Evolutionary conservation across 495 filamentous ascomycete species (phyloP).

Genomic region (Neurospora sp.): DNA sequence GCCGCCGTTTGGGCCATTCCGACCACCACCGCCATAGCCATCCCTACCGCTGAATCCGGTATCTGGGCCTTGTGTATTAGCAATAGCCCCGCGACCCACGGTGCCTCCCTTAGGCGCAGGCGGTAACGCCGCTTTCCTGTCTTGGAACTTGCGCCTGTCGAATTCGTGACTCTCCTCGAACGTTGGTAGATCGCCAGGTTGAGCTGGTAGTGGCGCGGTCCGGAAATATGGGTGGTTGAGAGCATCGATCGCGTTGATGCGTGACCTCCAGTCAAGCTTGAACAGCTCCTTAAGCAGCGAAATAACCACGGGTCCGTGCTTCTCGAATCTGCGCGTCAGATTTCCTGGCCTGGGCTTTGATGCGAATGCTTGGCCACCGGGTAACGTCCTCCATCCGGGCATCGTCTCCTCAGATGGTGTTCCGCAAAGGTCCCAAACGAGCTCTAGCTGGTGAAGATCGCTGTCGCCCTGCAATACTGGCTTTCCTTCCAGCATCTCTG

Average conservation of each 20-base stretch:
- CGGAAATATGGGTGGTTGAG: constrained; percentile 88
- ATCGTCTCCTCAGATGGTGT: constrained; percentile 85
- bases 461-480: constrained; percentile 86
- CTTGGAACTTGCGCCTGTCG: constrained; percentile 78
- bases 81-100: constrained; percentile 64
- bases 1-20: constrained; percentile 30
- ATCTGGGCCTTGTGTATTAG: constrained; percentile 40
- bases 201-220: constrained; percentile 64
- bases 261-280: constrained; percentile 74
- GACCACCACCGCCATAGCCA: constrained; percentile 18
- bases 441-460: constrained; percentile 78
- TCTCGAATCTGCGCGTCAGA: constrained; percentile 59
- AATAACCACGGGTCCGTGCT: constrained; percentile 53
- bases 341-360: constrained; percentile 52
- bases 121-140: constrained; percentile 65
- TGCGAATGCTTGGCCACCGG: constrained; percentile 62
- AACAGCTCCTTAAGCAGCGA: constrained; percentile 75
- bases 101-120: constrained; percentile 85
- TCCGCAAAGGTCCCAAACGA: constrained; percentile 90
- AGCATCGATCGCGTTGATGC: constrained; percentile 92
- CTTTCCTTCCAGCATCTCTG: constrained; percentile 92
- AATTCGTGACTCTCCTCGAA: constrained; percentile 96
- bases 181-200: constrained; percentile 68
- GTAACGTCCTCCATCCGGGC: constrained; percentile 79
- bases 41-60: constrained; percentile 37